These are phyloP conservation scores for Nakazawaea sp. DNA, from an alignment of 805 yeast species.

Conservation along the genomic window DNA sequence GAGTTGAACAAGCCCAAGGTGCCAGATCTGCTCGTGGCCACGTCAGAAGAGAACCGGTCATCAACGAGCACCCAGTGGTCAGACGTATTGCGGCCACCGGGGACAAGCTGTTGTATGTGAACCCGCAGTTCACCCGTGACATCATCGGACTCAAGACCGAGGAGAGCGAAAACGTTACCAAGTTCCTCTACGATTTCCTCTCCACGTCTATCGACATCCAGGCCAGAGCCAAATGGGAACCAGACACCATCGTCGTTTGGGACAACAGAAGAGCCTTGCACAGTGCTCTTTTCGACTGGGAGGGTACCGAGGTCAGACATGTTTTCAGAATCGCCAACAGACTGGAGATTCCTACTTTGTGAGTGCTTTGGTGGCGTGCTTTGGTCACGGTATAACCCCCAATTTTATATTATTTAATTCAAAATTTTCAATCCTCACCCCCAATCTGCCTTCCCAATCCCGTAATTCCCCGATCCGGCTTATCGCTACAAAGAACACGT, in stretches of 20 bases:
- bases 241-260: slow-evolving; percentile 45
- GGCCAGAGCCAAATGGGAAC: slow-evolving; percentile 45
- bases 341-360: slow-evolving; percentile 31
- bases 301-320: slow-evolving; percentile 26
- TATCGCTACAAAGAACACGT: too few species aligned
- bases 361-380: too few species aligned
- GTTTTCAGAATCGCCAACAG: slow-evolving; percentile 30
- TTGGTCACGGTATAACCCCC: too few species aligned
- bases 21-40: slow-evolving; percentile 27
- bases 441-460: too few species aligned
- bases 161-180: slow-evolving; percentile 51
- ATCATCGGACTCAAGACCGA: slow-evolving; percentile 59
- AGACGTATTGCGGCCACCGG: slow-evolving; percentile 45
- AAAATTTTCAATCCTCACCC: too few species aligned
- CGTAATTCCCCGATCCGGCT: too few species aligned
- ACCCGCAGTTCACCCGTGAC: slow-evolving; percentile 47
- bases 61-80: slow-evolving; percentile 39
- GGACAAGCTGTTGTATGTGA: slow-evolving; percentile 36
- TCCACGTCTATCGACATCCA: slow-evolving; percentile 30
- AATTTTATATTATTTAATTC: too few species aligned
- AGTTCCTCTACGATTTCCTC: slow-evolving; percentile 28
- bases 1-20: slow-evolving; percentile 34
- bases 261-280: slow-evolving; percentile 45
- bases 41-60: slow-evolving; percentile 40
- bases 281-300: slow-evolving; percentile 47